Evolutionary conservation across 352 stramenopile genomes (phyloP).

Genomic region (Nothophytophthora sp.): DNA sequence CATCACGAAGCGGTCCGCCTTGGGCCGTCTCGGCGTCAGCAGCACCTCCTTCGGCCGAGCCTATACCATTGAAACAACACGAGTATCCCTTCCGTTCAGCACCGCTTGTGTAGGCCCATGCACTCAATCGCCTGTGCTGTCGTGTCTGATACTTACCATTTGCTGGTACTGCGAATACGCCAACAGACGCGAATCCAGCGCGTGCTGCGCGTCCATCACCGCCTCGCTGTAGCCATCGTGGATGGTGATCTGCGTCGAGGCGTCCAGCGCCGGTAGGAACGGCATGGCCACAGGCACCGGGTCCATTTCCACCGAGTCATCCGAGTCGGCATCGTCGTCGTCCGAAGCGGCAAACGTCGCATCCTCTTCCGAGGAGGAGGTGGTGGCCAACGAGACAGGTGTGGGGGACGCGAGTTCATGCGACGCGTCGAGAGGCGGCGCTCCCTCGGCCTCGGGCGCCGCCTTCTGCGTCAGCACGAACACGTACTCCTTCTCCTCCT

Average conservation of each 20-base stretch:
- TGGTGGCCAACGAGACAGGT: conserved; percentile 16
- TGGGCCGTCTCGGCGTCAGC: conserved; percentile 59
- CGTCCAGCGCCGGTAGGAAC: conserved; percentile 74
- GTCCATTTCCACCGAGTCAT: conserved; percentile 53
- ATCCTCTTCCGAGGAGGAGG: conserved; percentile 27
- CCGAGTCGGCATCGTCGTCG: conserved; percentile 16
- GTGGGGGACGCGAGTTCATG: conserved; percentile 29
- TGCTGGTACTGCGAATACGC: conserved; percentile 86
- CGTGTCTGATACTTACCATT: conserved; percentile 42
- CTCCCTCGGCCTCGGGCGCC: conserved; percentile 9
- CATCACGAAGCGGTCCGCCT: conserved; percentile 51
- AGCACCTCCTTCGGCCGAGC: conserved; percentile 56
- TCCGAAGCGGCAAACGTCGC: conserved; percentile 37
- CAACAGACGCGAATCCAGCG: conserved; percentile 74
- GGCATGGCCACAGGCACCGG: conserved; percentile 51
- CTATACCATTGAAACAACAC: conserved; percentile 25
- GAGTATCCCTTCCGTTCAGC: neutral
- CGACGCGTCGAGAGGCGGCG: conserved; percentile 29
- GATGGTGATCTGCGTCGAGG: conserved; percentile 87
- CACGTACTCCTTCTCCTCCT: conserved; percentile 77
- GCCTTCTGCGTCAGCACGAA: conserved; percentile 52
- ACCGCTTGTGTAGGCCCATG: neutral
- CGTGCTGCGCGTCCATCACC: conserved; percentile 70
- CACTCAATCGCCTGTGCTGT: conserved; percentile 1
- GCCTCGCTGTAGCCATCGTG: conserved; percentile 80